Percentiles rank a stretch among this genome's conserved stretches.
phyloP scores from a whole-genome alignment of 2,329 filamentous ascomycete genomes.

The Drechslerella dactyloides region DNA sequence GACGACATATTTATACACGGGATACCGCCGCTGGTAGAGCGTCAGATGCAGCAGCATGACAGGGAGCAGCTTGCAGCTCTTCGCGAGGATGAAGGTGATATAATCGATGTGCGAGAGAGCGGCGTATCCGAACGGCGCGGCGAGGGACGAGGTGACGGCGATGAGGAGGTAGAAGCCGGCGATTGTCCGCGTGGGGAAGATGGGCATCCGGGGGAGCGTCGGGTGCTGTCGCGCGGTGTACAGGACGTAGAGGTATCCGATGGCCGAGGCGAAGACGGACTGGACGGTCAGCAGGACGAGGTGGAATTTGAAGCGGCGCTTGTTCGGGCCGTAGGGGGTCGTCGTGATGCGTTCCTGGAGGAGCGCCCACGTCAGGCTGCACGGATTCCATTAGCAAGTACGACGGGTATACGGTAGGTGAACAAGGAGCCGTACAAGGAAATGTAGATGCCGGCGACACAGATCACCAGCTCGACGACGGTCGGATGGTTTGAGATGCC shows the following conservation, averaged over 20 bases:
- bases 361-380: slow-evolving; percentile 88
- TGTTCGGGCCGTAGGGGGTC: slow-evolving; percentile 74
- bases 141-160: slow-evolving; percentile 70
- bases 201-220: slow-evolving; percentile 59
- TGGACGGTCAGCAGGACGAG: slow-evolving; percentile 97
- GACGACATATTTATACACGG: slow-evolving; percentile 94
- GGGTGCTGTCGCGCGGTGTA: slow-evolving; percentile 64
- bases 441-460: slow-evolving; percentile 93
- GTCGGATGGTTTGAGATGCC: slow-evolving; percentile 46
- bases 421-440: slow-evolving; percentile 73
- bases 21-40: slow-evolving; percentile 85
- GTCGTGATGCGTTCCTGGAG: slow-evolving; percentile 98
- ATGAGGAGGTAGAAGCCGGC: slow-evolving; percentile 81
- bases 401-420: slow-evolving; percentile 10
- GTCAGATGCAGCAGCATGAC: slow-evolving; percentile 97
- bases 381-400: slow-evolving; percentile 9
- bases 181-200: slow-evolving; percentile 79
- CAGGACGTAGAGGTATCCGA: slow-evolving; percentile 80
- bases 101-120: slow-evolving; percentile 73
- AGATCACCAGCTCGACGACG: slow-evolving; percentile 76
- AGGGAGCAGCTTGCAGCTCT: slow-evolving; percentile 93
- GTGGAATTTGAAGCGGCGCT: slow-evolving; percentile 86
- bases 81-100: slow-evolving; percentile 73
- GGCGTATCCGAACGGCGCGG: slow-evolving; percentile 72
- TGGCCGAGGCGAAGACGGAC: slow-evolving; percentile 82